A percentile compares a stretch with the other conserved stretches of the same genome.
Evolutionary conservation across 306 rosid genomes (phyloP).

Genomic region (Canavalia gladiata): DNA sequence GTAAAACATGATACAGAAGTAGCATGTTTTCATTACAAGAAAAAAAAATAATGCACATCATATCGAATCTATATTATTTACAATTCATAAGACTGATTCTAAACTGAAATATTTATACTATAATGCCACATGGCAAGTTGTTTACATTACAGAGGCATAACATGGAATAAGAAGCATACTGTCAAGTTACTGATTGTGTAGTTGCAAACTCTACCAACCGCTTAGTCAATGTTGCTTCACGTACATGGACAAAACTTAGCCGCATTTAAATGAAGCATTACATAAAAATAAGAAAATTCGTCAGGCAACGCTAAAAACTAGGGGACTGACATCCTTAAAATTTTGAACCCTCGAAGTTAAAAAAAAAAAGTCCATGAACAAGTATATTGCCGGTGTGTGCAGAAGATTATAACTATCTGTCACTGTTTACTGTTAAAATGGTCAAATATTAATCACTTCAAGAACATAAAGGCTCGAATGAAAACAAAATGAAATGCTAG

Average conservation of each 20-base stretch:
- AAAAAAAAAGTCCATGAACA: neutral
- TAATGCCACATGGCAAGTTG: neutral
- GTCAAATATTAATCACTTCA: neutral
- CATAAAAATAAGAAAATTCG: neutral
- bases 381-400: neutral
- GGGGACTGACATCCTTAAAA: neutral
- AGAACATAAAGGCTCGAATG: constrained; percentile 17
- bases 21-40: constrained; percentile 2
- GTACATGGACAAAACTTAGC: constrained; percentile 79
- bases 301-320: constrained; percentile 11
- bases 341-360: neutral
- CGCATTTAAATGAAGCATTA: constrained; percentile 39
- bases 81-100: neutral
- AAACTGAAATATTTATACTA: too few relatives aligned
- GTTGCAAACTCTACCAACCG: constrained; percentile 86
- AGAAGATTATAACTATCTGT: neutral
- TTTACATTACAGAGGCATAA: constrained; percentile 22
- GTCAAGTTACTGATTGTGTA: constrained; percentile 87
- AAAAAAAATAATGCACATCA: neutral
- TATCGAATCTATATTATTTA: constrained; percentile 3
- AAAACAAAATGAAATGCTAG: constrained; percentile 7
- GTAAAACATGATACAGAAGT: neutral
- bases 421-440: neutral
- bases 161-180: constrained; percentile 55
- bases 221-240: constrained; percentile 87